phyloP scores from a whole-genome alignment of 2,329 filamentous ascomycete genomes.

The Chaetomium strumarium region DNA sequence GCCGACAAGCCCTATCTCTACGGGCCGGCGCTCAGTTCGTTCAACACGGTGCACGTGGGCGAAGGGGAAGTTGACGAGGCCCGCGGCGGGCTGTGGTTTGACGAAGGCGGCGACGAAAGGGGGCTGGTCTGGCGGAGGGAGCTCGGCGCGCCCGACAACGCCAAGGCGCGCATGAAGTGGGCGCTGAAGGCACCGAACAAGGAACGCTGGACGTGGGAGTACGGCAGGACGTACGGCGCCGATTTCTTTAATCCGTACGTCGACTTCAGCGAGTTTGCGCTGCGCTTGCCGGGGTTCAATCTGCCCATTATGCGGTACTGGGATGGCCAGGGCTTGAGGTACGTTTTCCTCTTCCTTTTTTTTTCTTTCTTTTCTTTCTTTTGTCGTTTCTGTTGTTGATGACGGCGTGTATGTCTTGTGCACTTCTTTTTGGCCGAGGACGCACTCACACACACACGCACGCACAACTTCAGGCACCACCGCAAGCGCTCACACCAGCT shows the following conservation, averaged over 20 bases:
- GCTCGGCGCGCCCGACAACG: constrained; percentile 46
- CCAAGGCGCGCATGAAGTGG: constrained; percentile 55
- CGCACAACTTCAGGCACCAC: constrained; percentile 25
- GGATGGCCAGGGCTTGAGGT: constrained; percentile 74
- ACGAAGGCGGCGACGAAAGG: constrained; percentile 59
- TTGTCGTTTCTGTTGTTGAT: not conserved
- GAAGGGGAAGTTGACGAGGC: constrained; percentile 40
- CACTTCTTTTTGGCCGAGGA: not conserved
- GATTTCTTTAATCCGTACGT: constrained; percentile 90
- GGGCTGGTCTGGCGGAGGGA: constrained; percentile 42
- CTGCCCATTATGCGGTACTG: constrained; percentile 71
- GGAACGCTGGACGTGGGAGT: constrained; percentile 49
- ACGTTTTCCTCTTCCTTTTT: constrained; percentile 22
- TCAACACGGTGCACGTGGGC: constrained; percentile 71
- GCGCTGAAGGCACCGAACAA: constrained; percentile 45
- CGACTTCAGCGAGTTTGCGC: constrained; percentile 69
- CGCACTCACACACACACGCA: constrained; percentile 10
- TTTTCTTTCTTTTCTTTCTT: constrained; percentile 23
- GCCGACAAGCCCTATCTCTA: constrained; percentile 83
- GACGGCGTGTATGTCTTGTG: not conserved
- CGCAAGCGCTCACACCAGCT: constrained; percentile 69
- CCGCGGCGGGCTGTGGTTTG: constrained; percentile 51
- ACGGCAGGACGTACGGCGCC: constrained; percentile 45
- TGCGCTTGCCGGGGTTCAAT: constrained; percentile 67
- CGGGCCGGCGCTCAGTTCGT: constrained; percentile 71